A percentile compares a stretch with the other conserved stretches of the same genome.
Evolutionary conservation across 257 asterid species (phyloP).

Genomic region (Pogostemon cablin): DNA sequence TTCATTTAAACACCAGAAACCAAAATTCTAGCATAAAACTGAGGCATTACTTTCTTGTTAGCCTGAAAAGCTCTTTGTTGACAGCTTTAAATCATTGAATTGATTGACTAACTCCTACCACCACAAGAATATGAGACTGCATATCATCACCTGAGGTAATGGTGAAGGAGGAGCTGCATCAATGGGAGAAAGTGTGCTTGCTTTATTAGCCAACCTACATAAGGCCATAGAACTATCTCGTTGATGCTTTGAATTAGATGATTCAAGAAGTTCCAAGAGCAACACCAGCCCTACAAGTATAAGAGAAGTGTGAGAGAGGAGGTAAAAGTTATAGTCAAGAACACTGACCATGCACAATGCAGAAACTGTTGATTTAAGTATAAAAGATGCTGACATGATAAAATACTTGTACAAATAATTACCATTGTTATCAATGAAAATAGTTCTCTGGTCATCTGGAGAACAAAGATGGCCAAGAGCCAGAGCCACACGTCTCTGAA

Average conservation of each 20-base stretch:
- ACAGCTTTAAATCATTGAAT: not conserved
- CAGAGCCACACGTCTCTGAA: conserved; percentile 83
- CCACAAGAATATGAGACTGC: conserved; percentile 8
- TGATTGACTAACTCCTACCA: conserved; percentile 12
- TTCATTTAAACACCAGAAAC: conserved; percentile 1
- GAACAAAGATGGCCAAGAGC: conserved; percentile 97
- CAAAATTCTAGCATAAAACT: not conserved
- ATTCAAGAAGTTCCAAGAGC: conserved; percentile 87
- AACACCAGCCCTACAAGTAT: conserved; percentile 64
- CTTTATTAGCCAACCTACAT: conserved; percentile 80
- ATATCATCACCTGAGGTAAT: conserved; percentile 68
- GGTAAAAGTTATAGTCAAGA: conserved; percentile 13
- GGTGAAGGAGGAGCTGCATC: conserved; percentile 99
- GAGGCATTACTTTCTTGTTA: not conserved
- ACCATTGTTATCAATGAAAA: conserved; percentile 85
- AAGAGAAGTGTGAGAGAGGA: conserved; percentile 30
- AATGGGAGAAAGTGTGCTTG: conserved; percentile 72
- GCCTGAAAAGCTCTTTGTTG: not conserved
- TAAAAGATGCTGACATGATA: conserved; percentile 20
- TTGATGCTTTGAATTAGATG: conserved; percentile 64
- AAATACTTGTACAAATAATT: conserved; percentile 27
- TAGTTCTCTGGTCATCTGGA: conserved; percentile 79
- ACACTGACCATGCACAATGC: conserved; percentile 22
- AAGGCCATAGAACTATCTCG: conserved; percentile 80
- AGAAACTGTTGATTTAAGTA: conserved; percentile 18